These are phyloP conservation scores for Fusarium xylarioides DNA, from an alignment of 2,329 filamentous ascomycete species.

Conservation along the genomic window DNA sequence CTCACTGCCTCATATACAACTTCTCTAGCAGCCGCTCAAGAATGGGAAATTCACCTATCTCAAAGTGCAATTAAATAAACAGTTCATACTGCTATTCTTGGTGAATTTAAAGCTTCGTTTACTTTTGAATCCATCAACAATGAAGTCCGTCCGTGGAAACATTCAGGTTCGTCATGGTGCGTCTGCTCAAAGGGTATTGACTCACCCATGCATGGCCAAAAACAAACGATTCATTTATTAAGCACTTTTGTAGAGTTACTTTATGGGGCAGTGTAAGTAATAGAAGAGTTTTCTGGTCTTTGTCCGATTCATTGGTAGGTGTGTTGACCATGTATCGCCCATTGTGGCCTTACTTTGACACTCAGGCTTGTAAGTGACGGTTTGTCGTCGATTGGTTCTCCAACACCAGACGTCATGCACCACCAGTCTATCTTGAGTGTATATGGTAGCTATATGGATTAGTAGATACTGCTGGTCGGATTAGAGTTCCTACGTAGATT, in stretches of 20 bases:
- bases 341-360: neutral
- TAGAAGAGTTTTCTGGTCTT: neutral
- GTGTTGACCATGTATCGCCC: too few relatives aligned
- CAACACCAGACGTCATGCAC: too few relatives aligned
- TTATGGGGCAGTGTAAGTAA: neutral
- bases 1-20: neutral
- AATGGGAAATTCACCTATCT: neutral
- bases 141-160: neutral
- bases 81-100: accelerated
- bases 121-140: accelerated
- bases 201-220: neutral
- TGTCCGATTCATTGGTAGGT: neutral
- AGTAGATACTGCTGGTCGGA: accelerated
- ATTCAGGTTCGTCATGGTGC: neutral
- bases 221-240: neutral
- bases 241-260: neutral
- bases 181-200: neutral
- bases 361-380: neutral
- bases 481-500: neutral
- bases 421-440: neutral
- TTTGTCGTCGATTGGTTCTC: too few relatives aligned
- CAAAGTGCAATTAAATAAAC: neutral
- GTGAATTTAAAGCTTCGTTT: accelerated
- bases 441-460: accelerated
- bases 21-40: neutral